Conservation (phyloP, 2,329 filamentous ascomycete species). For the Mariannaea elegans region DNA sequence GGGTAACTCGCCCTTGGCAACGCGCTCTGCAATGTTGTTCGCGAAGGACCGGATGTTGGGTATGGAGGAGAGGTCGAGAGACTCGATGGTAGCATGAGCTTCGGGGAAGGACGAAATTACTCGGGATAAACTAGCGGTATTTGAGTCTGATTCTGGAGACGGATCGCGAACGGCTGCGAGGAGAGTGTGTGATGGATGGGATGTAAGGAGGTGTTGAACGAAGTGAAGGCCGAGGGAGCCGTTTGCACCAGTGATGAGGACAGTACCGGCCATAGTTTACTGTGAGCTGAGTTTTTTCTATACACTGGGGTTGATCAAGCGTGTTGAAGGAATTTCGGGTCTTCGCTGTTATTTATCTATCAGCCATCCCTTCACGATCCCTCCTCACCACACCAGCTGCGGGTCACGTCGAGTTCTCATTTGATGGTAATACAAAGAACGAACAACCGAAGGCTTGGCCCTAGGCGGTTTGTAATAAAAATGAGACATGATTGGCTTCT, state of each 20-base stretch:
- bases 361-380: too few relatives aligned
- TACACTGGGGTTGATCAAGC: too few relatives aligned
- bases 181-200: conserved; percentile 35
- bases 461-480: too few relatives aligned
- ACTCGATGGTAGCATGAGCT: conserved; percentile 18
- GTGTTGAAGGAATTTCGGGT: too few relatives aligned
- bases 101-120: conserved; percentile 20
- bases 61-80: conserved; percentile 26
- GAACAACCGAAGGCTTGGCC: too few relatives aligned
- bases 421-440: too few relatives aligned
- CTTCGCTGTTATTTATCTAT: too few relatives aligned
- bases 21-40: not conserved
- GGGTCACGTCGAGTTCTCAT: too few relatives aligned
- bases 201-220: conserved; percentile 19
- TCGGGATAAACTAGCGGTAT: conserved; percentile 41
- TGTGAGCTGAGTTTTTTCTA: too few relatives aligned
- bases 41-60: conserved; percentile 19
- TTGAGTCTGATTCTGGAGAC: conserved; percentile 36
- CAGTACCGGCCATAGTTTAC: conserved; percentile 45
- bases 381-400: too few relatives aligned
- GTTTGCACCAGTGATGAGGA: conserved; percentile 50
- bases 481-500: too few relatives aligned
- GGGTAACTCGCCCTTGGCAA: conserved; percentile 13
- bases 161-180: conserved; percentile 47
- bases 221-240: conserved; percentile 42